These are phyloP conservation scores for Elsinoe ampelina DNA, from an alignment of 2,329 filamentous ascomycete species.

Conservation along the genomic window DNA sequence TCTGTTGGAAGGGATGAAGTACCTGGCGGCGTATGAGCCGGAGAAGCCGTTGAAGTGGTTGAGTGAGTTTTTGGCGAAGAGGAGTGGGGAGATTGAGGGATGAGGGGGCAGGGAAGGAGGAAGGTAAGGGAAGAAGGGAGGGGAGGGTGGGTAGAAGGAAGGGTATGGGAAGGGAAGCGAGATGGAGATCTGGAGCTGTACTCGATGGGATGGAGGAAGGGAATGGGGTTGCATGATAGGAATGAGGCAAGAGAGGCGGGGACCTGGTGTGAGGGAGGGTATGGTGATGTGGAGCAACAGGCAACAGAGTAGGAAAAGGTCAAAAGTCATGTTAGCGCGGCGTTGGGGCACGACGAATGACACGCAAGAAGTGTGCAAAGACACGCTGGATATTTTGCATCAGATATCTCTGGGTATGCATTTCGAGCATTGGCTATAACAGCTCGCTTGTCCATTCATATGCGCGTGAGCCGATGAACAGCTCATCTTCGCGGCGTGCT, in stretches of 20 bases:
- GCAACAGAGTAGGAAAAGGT: no score
- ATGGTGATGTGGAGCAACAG: no score
- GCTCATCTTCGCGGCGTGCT: neutral
- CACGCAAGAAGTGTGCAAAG: neutral
- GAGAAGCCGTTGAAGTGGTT: constrained; percentile 43
- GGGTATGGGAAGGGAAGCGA: no score
- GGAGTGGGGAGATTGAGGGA: constrained; percentile 39
- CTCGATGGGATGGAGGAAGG: no score
- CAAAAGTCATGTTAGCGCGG: constrained; percentile 2
- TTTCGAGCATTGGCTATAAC: constrained; percentile 2
- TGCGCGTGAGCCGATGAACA: neutral
- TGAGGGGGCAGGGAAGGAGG: neutral
- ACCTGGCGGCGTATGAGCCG: constrained; percentile 40
- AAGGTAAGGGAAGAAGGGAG: neutral
- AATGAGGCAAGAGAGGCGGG: no score
- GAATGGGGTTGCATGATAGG: no score
- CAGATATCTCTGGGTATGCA: constrained; percentile 12
- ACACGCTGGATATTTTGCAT: neutral
- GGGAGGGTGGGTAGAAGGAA: neutral
- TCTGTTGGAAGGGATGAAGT: constrained; percentile 44
- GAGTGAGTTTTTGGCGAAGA: constrained; percentile 38
- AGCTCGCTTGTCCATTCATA: neutral
- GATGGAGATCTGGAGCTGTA: no score
- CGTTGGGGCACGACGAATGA: neutral
- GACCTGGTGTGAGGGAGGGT: no score